A percentile compares a stretch with the other conserved stretches of the same genome.
Evolutionary conservation across 345 rosid species (phyloP).

Genomic region (Gossypioides kirkii): DNA sequence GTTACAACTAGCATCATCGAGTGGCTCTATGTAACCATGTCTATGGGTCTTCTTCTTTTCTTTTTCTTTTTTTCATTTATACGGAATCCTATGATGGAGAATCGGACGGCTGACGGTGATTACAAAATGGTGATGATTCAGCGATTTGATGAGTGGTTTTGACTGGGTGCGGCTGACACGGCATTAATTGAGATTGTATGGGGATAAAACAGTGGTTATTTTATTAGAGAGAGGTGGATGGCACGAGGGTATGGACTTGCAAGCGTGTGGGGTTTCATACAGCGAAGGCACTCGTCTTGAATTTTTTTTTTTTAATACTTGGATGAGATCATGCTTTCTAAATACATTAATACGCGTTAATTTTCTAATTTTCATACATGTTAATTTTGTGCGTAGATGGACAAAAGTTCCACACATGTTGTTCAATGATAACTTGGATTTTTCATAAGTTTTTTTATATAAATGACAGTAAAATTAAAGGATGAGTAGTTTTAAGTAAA

Average conservation of each 20-base stretch:
- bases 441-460: too few species aligned
- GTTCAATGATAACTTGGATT: too few species aligned
- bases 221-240: background rate
- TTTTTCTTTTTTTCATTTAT: background rate
- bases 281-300: background rate
- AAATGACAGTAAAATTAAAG: too few species aligned
- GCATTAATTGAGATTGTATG: slow-evolving; percentile 1
- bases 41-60: too few species aligned
- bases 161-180: slow-evolving; percentile 6
- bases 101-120: background rate
- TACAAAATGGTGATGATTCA: background rate
- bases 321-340: too few species aligned
- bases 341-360: too few species aligned
- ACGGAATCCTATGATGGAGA: background rate
- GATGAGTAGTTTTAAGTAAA: too few species aligned
- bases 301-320: too few species aligned
- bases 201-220: background rate
- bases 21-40: background rate
- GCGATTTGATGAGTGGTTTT: background rate
- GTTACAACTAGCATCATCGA: slow-evolving; percentile 7
- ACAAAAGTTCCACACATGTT: too few species aligned
- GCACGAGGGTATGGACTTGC: slow-evolving; percentile 2
- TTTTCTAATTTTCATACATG: too few species aligned
- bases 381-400: background rate
- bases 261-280: slow-evolving; percentile 2